phyloP scores from a whole-genome alignment of 768 basidiomycete genomes.

The Phaeotremella skinneri region DNA sequence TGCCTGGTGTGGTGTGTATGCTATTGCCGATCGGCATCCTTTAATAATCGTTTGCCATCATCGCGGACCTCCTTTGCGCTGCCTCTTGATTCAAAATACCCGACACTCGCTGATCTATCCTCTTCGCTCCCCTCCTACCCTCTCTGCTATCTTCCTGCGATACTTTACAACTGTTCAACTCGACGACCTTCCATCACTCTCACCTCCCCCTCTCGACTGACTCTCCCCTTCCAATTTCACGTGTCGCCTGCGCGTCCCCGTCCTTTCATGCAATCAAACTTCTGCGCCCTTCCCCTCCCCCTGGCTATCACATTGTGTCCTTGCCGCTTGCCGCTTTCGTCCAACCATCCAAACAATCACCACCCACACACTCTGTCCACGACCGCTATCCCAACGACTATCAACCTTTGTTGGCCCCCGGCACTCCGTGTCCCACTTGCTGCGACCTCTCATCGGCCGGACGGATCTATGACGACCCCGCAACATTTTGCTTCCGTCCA shows the following conservation, averaged over 20 bases:
- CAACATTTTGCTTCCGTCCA: conserved; percentile 1
- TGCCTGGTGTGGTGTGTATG: too few relatives aligned
- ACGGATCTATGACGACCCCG: too few relatives aligned
- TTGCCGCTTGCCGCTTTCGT: not conserved
- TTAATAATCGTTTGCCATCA: not conserved
- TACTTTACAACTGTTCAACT: too few relatives aligned
- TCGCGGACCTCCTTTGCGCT: not conserved
- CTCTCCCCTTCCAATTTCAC: not conserved
- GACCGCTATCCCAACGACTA: too few relatives aligned
- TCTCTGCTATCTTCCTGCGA: not conserved
- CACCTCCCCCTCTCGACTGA: not conserved
- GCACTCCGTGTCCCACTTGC: not conserved
- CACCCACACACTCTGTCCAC: not conserved
- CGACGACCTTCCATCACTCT: not conserved
- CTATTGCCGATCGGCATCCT: not conserved
- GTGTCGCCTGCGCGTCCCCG: not conserved
- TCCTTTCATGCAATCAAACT: not conserved
- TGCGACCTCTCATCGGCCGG: not conserved
- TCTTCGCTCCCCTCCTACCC: not conserved
- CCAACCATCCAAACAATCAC: not conserved
- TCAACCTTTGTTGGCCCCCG: too few relatives aligned
- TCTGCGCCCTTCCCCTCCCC: not conserved
- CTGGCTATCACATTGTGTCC: not conserved
- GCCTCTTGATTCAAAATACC: not conserved
- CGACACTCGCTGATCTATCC: not conserved